Evolutionary conservation across 2,329 filamentous ascomycete species (phyloP).

Genomic region (Blastomyces emzantsi): DNA sequence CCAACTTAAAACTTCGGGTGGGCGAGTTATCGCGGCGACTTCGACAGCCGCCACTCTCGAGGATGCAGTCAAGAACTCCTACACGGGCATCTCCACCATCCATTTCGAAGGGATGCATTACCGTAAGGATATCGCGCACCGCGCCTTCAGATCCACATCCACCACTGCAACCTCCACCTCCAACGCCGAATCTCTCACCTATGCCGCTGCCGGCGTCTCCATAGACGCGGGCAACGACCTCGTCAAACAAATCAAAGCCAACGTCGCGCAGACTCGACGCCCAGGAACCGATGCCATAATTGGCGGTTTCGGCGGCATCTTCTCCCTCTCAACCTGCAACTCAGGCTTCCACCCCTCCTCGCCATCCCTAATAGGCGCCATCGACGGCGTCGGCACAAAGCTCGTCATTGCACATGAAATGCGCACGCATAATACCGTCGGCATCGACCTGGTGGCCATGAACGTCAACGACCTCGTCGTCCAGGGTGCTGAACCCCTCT

Average conservation of each 20-base stretch:
- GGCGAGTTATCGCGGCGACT: constrained; percentile 88
- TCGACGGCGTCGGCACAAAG: constrained; percentile 95
- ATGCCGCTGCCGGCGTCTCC: constrained; percentile 85
- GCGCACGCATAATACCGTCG: constrained; percentile 85
- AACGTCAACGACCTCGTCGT: constrained; percentile 98
- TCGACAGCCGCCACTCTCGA: constrained; percentile 66
- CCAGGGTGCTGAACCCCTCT: constrained; percentile 86
- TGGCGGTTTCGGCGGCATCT: constrained; percentile 85
- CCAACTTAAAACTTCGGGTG: constrained; percentile 67
- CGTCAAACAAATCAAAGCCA: constrained; percentile 82
- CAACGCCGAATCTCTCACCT: constrained; percentile 54
- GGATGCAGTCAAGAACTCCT: constrained; percentile 79
- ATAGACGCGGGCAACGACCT: constrained; percentile 92
- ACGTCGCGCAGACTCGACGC: constrained; percentile 74
- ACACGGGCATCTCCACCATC: constrained; percentile 69
- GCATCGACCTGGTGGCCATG: constrained; percentile 96
- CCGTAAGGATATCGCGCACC: constrained; percentile 84
- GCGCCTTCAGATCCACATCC: constrained; percentile 39
- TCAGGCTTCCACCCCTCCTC: constrained; percentile 67
- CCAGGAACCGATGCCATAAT: constrained; percentile 88
- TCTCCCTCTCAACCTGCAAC: constrained; percentile 57
- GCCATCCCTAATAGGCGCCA: constrained; percentile 82
- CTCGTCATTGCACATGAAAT: constrained; percentile 90
- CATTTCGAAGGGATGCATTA: constrained; percentile 85
- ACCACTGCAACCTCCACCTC: constrained; percentile 16